Base-by-base conservation (phyloP, 179 eudicot genomes). In the Spergularia azorica region DNA sequence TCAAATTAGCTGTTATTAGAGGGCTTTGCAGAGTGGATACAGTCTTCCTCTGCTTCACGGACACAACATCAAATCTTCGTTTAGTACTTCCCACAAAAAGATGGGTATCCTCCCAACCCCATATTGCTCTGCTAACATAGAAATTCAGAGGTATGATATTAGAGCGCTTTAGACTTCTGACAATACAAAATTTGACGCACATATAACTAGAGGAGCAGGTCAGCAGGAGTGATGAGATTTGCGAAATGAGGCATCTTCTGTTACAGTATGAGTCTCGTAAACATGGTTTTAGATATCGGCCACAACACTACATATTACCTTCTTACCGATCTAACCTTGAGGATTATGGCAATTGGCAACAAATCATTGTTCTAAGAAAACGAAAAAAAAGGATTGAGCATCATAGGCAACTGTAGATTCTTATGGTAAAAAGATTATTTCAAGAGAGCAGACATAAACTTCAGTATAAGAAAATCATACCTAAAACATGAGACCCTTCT, bases 101-200 rank as follows among this genome's bases (percentile, higher is more conserved):
- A 57, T 87, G 78, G 16, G 95, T 83, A 79, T 95, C 98, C 75
- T 95, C 98, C 99, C 98, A 95, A 58, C 99, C 98, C 99, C 99
- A 95, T 83, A 87, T 75, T 71, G 90, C 98, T 85, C 99, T 95
- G 90, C 52, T 76, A 67, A 83, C 65, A 78, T 59, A 67, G 77
- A 15, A 67, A 68, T 72, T 17, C 20, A 59, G 9, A 43, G 48
- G 2, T 43, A 70, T 70, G 20, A 15, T 20, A 70, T 70, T 70
- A 70, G 48, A 55, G 39, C 13, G 61, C 0, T 32, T 43, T 43
- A 20, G 57, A 20, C 59, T 18, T 12, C 36, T 21, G 18, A 21
- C 58, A 69, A 12, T 39, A 20, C 65, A 41, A n/a, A 43, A 8
- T 14, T 64, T 64, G 50, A 62, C 26, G 63, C 21, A 60, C 18